Evolutionary conservation across 2,329 filamentous ascomycete species (phyloP), one percentile per base, ranked within the genome.

Genomic region (Colletotrichum viniferum): DNA sequence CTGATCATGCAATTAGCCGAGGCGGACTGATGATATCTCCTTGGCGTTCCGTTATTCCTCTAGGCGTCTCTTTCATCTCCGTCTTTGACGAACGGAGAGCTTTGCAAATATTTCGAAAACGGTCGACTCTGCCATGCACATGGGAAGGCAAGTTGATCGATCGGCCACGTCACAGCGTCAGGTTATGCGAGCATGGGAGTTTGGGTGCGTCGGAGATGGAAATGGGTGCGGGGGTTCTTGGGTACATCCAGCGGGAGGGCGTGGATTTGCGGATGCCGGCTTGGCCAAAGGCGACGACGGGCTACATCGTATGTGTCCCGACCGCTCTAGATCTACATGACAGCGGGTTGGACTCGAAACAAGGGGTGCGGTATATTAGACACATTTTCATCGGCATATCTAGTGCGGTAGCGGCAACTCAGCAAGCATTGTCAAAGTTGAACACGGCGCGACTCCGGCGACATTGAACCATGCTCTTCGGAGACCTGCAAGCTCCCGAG

Each of bases 1-100:
- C 88, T 98, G 81, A 98, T 98, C 79, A 96, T 98, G 86, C 96
- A 98, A 86, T 88, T 98, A 82, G 96, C 96, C 13, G 95, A 96
- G 82, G 93, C 94, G 73, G 94, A 95, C 80, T 91, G 85, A 83
- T 55, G 48, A 48, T 28, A 61, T 18, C 30, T 43, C 60, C 6
- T 66, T 16, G 18, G n/a, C 21, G 21, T 56, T 73, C 60, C 63
- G 38, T 67, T 58, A 52, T 72, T 36, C 36, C 30, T 60, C 32
- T 55, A 8, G 63, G 18, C 28, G 43, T 55, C 32, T 61, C 38
- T 70, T 43, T 76, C 30, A 34, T 21, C 48, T 70, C 66, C 74
- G 65, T 70, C 70, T 70, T 52, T 21, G 18, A 38, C 16, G 18
- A 71, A 65, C 63, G 64, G 71, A 7, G n/a, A 38, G 55, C 32